Base-by-base conservation (phyloP, 2,329 filamentous ascomycete species). In the Microdochium nivale region DNA sequence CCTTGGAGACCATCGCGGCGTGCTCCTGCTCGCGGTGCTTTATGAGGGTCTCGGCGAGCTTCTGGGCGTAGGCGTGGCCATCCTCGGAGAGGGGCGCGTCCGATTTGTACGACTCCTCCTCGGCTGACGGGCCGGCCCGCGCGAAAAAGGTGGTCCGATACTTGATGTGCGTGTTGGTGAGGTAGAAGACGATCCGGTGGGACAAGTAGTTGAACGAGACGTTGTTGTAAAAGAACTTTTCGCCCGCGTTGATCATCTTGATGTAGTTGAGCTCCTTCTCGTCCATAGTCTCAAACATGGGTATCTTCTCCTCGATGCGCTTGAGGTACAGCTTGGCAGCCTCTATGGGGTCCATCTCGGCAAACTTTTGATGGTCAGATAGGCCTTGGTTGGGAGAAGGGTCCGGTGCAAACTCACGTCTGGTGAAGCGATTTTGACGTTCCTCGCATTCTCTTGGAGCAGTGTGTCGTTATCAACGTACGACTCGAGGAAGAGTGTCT, bases 181-280 rank as follows among this genome's bases (percentile, higher is more conserved):
- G 82, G 68, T 97, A 99, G 70, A 99, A 99, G 51, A 99, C 92
- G 58, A 99, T 99, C 54, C 94, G 84, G 67, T 99, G 91, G 1
- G 91, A 95, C 30, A 99, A 79, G 65, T 99, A 99, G 60, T 91
- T 92, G 68, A 99, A 97, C 64, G 87, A 91, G 66, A 94, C 88
- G 59, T 97, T 96, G 73, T 99, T 99, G 70, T 97, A 92, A 60
- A 92, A 87, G 64, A 99, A 87, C 59, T 90, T 84, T 64, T 92
- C 84, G 46, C 94, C 94, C 8, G 94, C 94, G 60, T 99, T 99
- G 66, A 97, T 95, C 92, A 99, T 96, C 74, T 96, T 96, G 72
- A 99, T 92, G 71, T 92, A 99, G 67, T 97, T 96, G 56, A 99
- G 78, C 58, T 97, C 91, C 27, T 80, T 78, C 67, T 99, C 94